Conservation (phyloP, 225 moss, liverwort and hornwort species). For the Climacium dendroides region DNA sequence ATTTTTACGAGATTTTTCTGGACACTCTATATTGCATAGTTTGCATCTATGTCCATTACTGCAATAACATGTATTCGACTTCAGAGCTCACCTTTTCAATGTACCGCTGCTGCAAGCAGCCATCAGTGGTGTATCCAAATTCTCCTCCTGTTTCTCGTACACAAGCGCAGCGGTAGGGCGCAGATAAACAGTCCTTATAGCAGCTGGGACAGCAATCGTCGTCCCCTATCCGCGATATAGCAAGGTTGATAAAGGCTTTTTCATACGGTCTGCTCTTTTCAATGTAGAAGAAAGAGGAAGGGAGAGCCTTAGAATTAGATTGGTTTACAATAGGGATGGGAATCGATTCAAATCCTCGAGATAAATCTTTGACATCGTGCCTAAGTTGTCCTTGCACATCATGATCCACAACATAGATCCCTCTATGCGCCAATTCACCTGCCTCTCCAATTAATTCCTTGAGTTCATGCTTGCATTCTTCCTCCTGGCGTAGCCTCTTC, state of each 20-base stretch:
- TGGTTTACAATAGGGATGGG: slow-evolving; percentile 74
- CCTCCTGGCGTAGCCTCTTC: slow-evolving; percentile 23
- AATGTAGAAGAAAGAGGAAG: slow-evolving; percentile 73
- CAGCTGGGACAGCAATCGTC: slow-evolving; percentile 72
- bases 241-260: slow-evolving; percentile 58
- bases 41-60: background rate
- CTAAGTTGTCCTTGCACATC: background rate
- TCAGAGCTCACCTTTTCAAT: slow-evolving; percentile 12
- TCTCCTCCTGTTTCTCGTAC: slow-evolving; percentile 79
- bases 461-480: slow-evolving; percentile 4
- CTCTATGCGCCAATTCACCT: background rate
- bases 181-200: slow-evolving; percentile 49
- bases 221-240: slow-evolving; percentile 72
- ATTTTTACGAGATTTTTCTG: background rate
- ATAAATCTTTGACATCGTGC: slow-evolving; percentile 56
- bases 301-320: slow-evolving; percentile 51
- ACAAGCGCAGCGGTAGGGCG: slow-evolving; percentile 57
- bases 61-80: background rate
- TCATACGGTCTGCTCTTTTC: slow-evolving; percentile 56
- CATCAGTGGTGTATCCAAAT: slow-evolving; percentile 62
- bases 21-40: background rate
- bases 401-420: background rate
- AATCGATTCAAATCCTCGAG: slow-evolving; percentile 59
- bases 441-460: background rate
- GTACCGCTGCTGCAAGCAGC: slow-evolving; percentile 36